Evolutionary conservation across 768 basidiomycete species (phyloP).

Genomic region (Podaxis sp.): DNA sequence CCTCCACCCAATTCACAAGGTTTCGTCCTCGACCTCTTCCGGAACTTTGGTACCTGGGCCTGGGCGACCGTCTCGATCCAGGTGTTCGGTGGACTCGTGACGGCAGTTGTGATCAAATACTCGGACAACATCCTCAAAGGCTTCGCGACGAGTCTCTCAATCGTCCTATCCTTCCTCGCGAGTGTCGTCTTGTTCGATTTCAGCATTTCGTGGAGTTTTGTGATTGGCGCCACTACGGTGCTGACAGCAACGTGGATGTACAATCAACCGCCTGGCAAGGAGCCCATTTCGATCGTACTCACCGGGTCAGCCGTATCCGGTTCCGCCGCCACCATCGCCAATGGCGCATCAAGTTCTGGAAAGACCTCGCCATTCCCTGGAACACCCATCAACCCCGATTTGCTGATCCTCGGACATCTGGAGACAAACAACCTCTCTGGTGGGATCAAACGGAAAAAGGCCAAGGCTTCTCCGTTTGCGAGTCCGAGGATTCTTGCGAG

Average conservation of each 20-base stretch:
- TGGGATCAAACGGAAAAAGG: conserved; percentile 31
- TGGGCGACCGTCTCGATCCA: conserved; percentile 91
- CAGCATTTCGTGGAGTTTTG: conserved; percentile 79
- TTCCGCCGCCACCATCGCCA: too few relatives aligned
- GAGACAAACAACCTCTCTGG: conserved; percentile 29
- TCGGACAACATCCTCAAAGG: conserved; percentile 95
- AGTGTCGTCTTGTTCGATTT: conserved; percentile 92
- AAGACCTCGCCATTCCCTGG: conserved; percentile 29
- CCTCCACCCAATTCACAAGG: conserved; percentile 41
- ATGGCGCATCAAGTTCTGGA: background rate
- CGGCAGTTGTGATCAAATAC: conserved; percentile 96
- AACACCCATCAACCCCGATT: conserved; percentile 41
- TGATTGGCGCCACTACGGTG: conserved; percentile 84
- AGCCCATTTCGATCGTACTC: conserved; percentile 26
- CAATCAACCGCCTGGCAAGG: conserved; percentile 63
- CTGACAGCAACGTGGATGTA: conserved; percentile 92
- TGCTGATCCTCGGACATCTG: conserved; percentile 63
- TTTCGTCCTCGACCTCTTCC: conserved; percentile 62
- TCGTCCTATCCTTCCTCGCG: conserved; percentile 93
- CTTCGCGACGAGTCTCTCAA: conserved; percentile 94
- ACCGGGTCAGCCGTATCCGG: conserved; percentile 14
- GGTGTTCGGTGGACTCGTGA: conserved; percentile 90
- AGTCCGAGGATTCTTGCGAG: conserved; percentile 34
- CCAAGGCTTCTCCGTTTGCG: conserved; percentile 18
- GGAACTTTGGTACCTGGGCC: conserved; percentile 91